Conservation (phyloP, 371 early-diverging fungal genomes). For the Mortierella sp. region DNA sequence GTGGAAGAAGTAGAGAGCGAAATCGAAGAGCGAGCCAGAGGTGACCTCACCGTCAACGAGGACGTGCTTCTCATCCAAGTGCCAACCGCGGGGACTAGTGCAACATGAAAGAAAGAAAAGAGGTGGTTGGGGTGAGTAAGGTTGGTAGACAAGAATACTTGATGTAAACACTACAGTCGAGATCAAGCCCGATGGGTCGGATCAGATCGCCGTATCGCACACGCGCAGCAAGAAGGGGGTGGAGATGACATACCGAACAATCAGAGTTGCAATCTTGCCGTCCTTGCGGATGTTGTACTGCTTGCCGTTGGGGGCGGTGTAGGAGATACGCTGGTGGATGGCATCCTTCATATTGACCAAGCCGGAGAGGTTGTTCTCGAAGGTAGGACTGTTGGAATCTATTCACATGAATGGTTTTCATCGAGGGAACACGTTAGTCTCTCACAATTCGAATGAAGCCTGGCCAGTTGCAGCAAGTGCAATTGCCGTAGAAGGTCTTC, state of each 20-base stretch:
- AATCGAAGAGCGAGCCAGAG: slow-evolving; percentile 95
- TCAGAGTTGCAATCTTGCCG: slow-evolving; percentile 85
- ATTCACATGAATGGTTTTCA: slow-evolving; percentile 5
- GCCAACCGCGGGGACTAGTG: slow-evolving; percentile 95
- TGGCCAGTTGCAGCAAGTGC: no score
- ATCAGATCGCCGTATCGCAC: background rate
- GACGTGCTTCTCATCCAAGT: slow-evolving; percentile 94
- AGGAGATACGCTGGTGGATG: slow-evolving; percentile 84
- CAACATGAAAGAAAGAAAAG: background rate
- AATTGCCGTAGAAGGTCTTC: no score
- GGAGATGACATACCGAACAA: slow-evolving; percentile 75
- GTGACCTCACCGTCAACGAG: slow-evolving; percentile 90
- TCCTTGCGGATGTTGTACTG: slow-evolving; percentile 86
- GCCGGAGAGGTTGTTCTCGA: slow-evolving; percentile 88
- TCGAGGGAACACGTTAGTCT: background rate
- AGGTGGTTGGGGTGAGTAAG: slow-evolving; percentile 15
- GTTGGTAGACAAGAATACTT: background rate
- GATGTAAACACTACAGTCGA: background rate
- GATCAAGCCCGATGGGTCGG: background rate
- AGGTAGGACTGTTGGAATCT: slow-evolving; percentile 96
- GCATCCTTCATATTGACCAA: slow-evolving; percentile 96
- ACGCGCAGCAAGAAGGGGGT: background rate
- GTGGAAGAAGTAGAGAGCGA: slow-evolving; percentile 96
- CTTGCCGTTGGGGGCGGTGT: slow-evolving; percentile 90
- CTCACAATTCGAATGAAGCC: background rate